Percentiles rank a stretch among this genome's conserved stretches.
These are phyloP conservation scores for Russula vinacea DNA, from an alignment of 768 basidiomycete genomes.

Conservation along the genomic window DNA sequence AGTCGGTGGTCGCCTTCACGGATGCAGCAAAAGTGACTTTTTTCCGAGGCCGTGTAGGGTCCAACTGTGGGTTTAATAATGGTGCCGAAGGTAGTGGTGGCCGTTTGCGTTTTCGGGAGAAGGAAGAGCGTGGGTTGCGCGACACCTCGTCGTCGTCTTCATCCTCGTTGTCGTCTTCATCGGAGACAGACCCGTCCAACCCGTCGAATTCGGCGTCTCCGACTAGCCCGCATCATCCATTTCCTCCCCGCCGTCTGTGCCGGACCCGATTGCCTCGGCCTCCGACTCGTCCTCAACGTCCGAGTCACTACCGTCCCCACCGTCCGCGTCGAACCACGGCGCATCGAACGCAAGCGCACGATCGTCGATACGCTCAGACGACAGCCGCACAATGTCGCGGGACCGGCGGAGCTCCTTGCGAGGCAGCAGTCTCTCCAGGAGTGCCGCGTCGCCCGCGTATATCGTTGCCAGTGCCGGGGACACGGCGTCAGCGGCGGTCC, in stretches of 20 bases:
- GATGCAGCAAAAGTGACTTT: conserved; percentile 35
- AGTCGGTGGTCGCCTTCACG: background rate
- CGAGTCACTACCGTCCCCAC: conserved; percentile 36
- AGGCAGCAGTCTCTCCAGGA: conserved; percentile 48
- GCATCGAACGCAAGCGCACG: conserved; percentile 44
- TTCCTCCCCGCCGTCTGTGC: conserved; percentile 32
- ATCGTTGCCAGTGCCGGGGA: conserved; percentile 35
- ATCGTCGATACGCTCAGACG: conserved; percentile 40
- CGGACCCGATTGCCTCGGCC: conserved; percentile 39
- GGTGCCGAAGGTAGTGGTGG: background rate
- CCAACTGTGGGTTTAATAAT: background rate
- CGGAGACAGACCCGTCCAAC: conserved; percentile 11
- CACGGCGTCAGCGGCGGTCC: conserved; percentile 15
- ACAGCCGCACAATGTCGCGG: conserved; percentile 49
- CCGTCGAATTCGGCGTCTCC: conserved; percentile 35
- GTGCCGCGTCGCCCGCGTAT: conserved; percentile 47
- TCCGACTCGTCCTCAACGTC: conserved; percentile 39
- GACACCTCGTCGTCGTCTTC: conserved; percentile 37
- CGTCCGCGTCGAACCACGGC: conserved; percentile 42
- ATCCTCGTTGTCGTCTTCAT: background rate
- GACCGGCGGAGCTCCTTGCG: conserved; percentile 67
- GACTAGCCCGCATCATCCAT: conserved; percentile 27
- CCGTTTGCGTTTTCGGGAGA: conserved; percentile 38
- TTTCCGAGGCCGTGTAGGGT: conserved; percentile 34
- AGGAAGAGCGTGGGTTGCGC: background rate